A percentile compares a stretch with the other conserved stretches of the same genome.
These are phyloP conservation scores for Apiotrichum veenhuisii DNA, from an alignment of 1,284 basidiomycete genomes.

Conservation along the genomic window DNA sequence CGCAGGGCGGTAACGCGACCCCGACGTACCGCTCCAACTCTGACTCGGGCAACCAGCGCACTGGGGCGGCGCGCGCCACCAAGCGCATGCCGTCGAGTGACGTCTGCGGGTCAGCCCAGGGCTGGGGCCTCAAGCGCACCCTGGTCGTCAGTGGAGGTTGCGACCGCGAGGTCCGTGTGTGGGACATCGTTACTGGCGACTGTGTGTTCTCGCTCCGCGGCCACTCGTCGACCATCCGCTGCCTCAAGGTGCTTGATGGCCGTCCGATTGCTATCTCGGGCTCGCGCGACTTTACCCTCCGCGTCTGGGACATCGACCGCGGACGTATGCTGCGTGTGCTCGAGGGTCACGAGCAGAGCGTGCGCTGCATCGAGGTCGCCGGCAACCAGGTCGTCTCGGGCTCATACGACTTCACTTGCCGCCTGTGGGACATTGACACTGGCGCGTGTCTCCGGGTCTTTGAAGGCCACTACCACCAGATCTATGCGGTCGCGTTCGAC, in stretches of 20 bases:
- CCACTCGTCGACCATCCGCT: constrained; percentile 88
- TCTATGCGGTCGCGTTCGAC: constrained; percentile 91
- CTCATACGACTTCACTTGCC: constrained; percentile 80
- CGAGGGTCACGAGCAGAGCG: constrained; percentile 74
- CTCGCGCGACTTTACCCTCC: constrained; percentile 77
- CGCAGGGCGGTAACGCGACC: neutral
- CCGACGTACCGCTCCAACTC: constrained; percentile 1
- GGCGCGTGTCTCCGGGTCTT: constrained; percentile 81
- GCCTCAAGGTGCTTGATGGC: constrained; percentile 80
- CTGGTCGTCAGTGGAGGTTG: constrained; percentile 89
- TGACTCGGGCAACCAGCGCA: constrained; percentile 2
- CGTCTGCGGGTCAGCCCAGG: constrained; percentile 61
- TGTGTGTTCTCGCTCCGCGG: constrained; percentile 77
- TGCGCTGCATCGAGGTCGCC: constrained; percentile 82
- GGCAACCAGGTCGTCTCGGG: constrained; percentile 79
- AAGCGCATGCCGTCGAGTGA: constrained; percentile 51
- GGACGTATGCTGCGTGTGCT: constrained; percentile 69
- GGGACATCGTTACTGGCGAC: constrained; percentile 79
- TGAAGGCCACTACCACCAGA: constrained; percentile 83
- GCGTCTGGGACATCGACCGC: constrained; percentile 88
- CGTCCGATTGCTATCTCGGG: constrained; percentile 86
- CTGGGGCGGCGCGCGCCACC: neutral
- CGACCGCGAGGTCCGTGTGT: constrained; percentile 82
- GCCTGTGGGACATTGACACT: constrained; percentile 78
- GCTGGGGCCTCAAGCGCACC: constrained; percentile 61